Evolutionary conservation across 495 filamentous ascomycete species (phyloP).

Genomic region (Penicillium paxilli): DNA sequence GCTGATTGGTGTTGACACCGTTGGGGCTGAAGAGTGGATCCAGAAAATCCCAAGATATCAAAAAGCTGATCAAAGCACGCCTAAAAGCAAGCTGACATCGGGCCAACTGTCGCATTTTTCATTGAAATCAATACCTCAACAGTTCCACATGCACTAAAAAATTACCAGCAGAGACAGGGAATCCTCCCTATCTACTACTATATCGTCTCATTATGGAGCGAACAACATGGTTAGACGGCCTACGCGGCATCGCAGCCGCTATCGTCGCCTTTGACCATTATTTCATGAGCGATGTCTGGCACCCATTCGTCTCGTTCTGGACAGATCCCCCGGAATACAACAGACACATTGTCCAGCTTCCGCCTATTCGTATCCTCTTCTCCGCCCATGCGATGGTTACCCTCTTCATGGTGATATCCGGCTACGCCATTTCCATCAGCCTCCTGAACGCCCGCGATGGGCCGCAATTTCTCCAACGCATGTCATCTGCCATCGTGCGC

Average conservation of each 20-base stretch:
- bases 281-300: constrained; percentile 23
- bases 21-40: background rate
- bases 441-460: constrained; percentile 47
- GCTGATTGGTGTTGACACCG: background rate
- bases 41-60: background rate
- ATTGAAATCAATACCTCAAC: background rate
- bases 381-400: constrained; percentile 59
- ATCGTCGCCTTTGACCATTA: constrained; percentile 27
- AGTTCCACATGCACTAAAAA: background rate
- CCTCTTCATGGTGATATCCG: constrained; percentile 66
- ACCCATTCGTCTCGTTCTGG: constrained; percentile 28
- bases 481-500: constrained; percentile 55
- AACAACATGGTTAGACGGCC: constrained; percentile 28
- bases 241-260: constrained; percentile 27
- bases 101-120: too few relatives aligned
- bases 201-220: constrained; percentile 14
- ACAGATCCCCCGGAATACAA: constrained; percentile 35
- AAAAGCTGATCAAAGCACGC: background rate
- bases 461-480: constrained; percentile 27
- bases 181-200: too few relatives aligned
- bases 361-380: constrained; percentile 55
- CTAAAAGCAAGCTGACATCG: background rate
- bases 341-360: constrained; percentile 53
- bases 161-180: too few relatives aligned
- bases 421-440: constrained; percentile 56